Conservation (phyloP, 108 stramenopile genomes). For the Cyclotella kingstonii region DNA sequence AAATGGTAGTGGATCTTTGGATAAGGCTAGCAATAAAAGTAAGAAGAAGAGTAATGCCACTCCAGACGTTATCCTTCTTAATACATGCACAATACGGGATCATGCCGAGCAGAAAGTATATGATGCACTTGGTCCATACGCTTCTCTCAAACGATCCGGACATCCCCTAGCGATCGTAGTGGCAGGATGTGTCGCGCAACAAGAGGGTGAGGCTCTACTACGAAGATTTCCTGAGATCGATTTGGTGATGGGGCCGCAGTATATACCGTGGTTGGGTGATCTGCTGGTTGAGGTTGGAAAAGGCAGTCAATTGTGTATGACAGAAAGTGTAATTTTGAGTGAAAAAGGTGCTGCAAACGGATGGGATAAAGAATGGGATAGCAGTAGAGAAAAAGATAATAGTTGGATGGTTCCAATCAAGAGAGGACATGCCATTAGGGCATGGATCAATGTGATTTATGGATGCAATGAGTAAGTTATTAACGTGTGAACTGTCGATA, state of each 20-base stretch:
- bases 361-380: conserved; percentile 12
- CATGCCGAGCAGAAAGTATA: conserved; percentile 90
- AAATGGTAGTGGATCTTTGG: too few relatives aligned
- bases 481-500: too few relatives aligned
- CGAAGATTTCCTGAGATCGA: conserved; percentile 91
- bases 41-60: conserved; percentile 22
- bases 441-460: conserved; percentile 90
- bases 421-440: conserved; percentile 46
- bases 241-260: conserved; percentile 89
- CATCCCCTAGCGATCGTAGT: conserved; percentile 85
- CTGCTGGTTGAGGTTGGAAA: conserved; percentile 37
- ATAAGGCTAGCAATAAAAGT: conserved; percentile 11
- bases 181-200: conserved; percentile 96
- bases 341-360: conserved; percentile 20
- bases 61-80: conserved; percentile 77
- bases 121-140: conserved; percentile 67
- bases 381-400: conserved; percentile 38
- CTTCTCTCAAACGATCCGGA: conserved; percentile 82
- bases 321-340: conserved; percentile 44
- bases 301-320: conserved; percentile 39
- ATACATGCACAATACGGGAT: conserved; percentile 87
- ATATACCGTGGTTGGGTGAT: conserved; percentile 69
- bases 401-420: conserved; percentile 42
- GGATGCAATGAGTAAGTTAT: conserved; percentile 63
- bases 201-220: conserved; percentile 91